Conservation (phyloP, 768 basidiomycete genomes). For the Austroboletus eburneus region DNA sequence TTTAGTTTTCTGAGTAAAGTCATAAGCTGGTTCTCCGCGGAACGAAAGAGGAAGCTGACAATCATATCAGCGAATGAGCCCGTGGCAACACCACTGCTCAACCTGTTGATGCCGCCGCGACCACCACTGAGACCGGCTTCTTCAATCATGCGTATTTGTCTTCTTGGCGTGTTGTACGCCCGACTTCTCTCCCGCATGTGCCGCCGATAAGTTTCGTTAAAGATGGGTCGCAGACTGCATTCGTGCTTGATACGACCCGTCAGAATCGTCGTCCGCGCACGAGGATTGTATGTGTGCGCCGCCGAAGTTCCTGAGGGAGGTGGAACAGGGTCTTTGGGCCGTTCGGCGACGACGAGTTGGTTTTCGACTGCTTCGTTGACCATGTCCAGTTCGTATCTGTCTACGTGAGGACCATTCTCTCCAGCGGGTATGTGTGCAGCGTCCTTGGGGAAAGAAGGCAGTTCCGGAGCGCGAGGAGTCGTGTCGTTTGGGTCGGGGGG, state of each 20-base stretch:
- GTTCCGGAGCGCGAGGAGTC: conserved; percentile 19
- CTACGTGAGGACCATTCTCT: conserved; percentile 34
- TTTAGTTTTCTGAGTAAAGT: conserved; percentile 49
- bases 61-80: conserved; percentile 62
- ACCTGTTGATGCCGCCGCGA: conserved; percentile 68
- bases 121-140: conserved; percentile 66
- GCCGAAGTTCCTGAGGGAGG: conserved; percentile 34
- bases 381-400: conserved; percentile 86
- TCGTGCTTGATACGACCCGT: conserved; percentile 82
- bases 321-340: conserved; percentile 58
- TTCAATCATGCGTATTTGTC: conserved; percentile 73
- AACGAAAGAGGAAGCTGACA: conserved; percentile 40
- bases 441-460: conserved; percentile 26
- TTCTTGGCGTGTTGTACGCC: conserved; percentile 60
- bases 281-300: conserved; percentile 44
- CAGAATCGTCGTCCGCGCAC: conserved; percentile 72
- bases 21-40: conserved; percentile 3
- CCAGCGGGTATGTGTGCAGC: conserved; percentile 29
- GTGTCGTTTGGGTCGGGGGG: conserved; percentile 53
- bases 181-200: conserved; percentile 67
- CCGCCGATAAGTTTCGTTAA: conserved; percentile 62
- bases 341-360: conserved; percentile 80
- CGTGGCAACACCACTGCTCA: conserved; percentile 69
- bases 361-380: conserved; percentile 82
- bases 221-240: conserved; percentile 65